phyloP scores from a whole-genome alignment of 2,329 filamentous ascomycete species.

The Fusarium nygamai region DNA sequence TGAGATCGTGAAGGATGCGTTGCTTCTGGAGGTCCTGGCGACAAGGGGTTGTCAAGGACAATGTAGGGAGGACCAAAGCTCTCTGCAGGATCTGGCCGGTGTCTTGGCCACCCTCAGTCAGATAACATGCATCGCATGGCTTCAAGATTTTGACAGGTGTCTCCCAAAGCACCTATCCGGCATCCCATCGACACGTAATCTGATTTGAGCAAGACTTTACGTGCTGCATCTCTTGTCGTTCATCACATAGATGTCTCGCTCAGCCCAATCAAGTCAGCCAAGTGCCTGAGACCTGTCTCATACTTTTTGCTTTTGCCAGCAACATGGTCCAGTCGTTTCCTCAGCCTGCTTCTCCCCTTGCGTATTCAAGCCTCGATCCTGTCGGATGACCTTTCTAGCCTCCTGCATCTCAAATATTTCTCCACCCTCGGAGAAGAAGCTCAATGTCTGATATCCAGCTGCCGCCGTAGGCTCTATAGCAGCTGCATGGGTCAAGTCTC shows the following conservation, averaged over 20 bases:
- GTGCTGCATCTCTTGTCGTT: not conserved
- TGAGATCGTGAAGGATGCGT: not conserved
- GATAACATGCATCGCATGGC: not conserved
- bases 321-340: not conserved
- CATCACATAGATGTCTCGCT: not conserved
- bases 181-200: not conserved
- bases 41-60: not conserved
- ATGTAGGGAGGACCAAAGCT: conserved; percentile 9
- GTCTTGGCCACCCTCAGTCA: not conserved
- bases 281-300: conserved; percentile 31
- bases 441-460: conserved; percentile 1
- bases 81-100: conserved; percentile 5
- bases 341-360: conserved; percentile 20
- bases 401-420: conserved; percentile 1
- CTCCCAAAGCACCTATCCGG: not conserved
- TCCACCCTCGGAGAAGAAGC: conserved; percentile 14
- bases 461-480: conserved; percentile 16
- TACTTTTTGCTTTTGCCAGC: conserved; percentile 20
- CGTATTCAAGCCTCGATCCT: conserved; percentile 13
- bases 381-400: not conserved
- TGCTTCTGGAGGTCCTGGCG: not conserved
- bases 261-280: conserved; percentile 23
- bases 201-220: not conserved
- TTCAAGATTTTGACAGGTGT: not conserved
- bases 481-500: conserved; percentile 8